Base-by-base conservation (phyloP, 2,329 filamentous ascomycete species). In the Exophiala oligosperma region DNA sequence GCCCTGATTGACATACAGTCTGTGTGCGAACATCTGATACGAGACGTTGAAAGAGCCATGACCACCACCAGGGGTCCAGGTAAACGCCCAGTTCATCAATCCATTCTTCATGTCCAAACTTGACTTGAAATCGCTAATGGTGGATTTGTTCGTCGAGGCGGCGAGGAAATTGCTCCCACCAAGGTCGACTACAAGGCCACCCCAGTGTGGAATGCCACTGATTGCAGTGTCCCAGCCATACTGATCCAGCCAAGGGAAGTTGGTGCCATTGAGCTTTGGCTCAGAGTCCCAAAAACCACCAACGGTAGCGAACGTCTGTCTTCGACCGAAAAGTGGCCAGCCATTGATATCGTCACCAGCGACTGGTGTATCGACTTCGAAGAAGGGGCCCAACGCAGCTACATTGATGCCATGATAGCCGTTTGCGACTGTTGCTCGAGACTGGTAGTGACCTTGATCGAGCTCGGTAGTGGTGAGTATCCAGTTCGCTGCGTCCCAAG, bases 151-250 rank as follows among this genome's bases (percentile, higher is more conserved):
- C 2, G 87, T 84, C 0, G 78, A 83, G 2, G 87, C 83, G 73
- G 87, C 81, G 32, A 91, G 75, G 49, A 82, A 78, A 7, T 75
- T 73, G 24, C 77, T 77, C 55, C 80, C 76, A 2, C 80, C 81
- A 2, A 83, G 72, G 52, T 84, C 79, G 17, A 89, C 75, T 37
- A 85, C 70, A 38, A 89, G 72, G 1, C 82, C 84, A 26, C 79
- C 79, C 79, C 86, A 88, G 68, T 90, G 87, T 5, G 88, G 88
- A 14, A 91, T 80, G 24, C 88, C 88, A 52, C 82, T 83, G 61
- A 90, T 88, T 51, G 88, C 85, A 64, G 83, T 88, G 66, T 91
- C 88, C 57, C 83, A 82, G 5, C 87, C 87, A 71, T 88, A 87
- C 64, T 90, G 83, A 56, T 83, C 79, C 44, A 91, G 70, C 86